A percentile compares a stretch with the other conserved stretches of the same genome.
Evolutionary conservation across 805 yeast species (phyloP).

Genomic region (Candida palmyrensis): DNA sequence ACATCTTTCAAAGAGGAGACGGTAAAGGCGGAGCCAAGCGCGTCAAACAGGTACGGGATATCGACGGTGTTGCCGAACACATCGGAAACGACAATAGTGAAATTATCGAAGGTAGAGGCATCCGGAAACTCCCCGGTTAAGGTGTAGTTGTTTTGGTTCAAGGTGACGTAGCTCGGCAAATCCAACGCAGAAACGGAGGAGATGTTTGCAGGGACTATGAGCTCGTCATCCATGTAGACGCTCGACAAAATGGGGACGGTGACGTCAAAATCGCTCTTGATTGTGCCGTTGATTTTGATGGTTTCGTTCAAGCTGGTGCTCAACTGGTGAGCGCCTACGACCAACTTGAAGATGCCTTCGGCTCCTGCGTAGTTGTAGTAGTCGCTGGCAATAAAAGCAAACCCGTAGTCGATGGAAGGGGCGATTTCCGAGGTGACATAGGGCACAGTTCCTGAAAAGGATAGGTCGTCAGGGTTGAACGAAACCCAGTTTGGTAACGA

Average conservation of each 20-base stretch:
- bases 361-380: constrained; percentile 69
- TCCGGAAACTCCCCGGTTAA: constrained; percentile 56
- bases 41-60: constrained; percentile 52
- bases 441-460: constrained; percentile 87
- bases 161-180: constrained; percentile 58
- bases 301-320: constrained; percentile 59
- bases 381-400: constrained; percentile 77
- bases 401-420: constrained; percentile 69
- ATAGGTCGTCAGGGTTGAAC: constrained; percentile 57
- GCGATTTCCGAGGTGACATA: constrained; percentile 81
- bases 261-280: constrained; percentile 47
- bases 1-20: constrained; percentile 46
- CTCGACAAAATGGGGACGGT: constrained; percentile 56
- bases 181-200: constrained; percentile 44
- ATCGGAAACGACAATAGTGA: constrained; percentile 57
- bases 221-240: constrained; percentile 59
- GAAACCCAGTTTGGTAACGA: constrained; percentile 89
- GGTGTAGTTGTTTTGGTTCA: constrained; percentile 34
- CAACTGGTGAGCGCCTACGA: constrained; percentile 86
- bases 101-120: constrained; percentile 33
- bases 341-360: constrained; percentile 60
- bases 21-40: constrained; percentile 54
- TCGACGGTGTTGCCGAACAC: constrained; percentile 54
- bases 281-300: constrained; percentile 62
- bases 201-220: constrained; percentile 47